Percentiles rank a stretch among this genome's conserved stretches.
These are phyloP conservation scores for Cytospora piceicola DNA, from an alignment of 2,329 filamentous ascomycete genomes.

Conservation along the genomic window DNA sequence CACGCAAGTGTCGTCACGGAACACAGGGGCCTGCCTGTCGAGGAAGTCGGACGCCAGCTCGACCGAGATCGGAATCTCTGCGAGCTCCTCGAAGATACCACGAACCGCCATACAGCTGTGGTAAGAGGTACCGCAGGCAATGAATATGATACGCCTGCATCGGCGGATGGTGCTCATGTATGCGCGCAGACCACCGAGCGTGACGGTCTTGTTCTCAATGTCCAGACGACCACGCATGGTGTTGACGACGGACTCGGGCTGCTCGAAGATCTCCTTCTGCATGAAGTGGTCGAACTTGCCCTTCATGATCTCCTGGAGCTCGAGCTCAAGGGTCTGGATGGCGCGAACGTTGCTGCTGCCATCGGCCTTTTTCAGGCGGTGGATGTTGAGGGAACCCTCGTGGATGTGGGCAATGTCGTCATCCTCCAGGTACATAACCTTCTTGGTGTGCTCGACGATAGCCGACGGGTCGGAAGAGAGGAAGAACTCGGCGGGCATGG, in stretches of 20 bases:
- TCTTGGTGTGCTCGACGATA: constrained; percentile 99
- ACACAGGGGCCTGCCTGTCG: constrained; percentile 93
- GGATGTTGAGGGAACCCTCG: constrained; percentile 98
- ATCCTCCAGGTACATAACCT: constrained; percentile 99
- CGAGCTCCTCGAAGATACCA: constrained; percentile 95
- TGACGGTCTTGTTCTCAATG: constrained; percentile 89
- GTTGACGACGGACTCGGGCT: constrained; percentile 98
- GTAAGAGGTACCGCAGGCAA: constrained; percentile 97
- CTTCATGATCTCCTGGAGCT: constrained; percentile 99
- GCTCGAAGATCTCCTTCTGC: constrained; percentile 99
- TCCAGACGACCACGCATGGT: constrained; percentile 99
- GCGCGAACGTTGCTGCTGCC: constrained; percentile 95
- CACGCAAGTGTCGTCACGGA: constrained; percentile 98
- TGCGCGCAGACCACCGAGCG: constrained; percentile 90
- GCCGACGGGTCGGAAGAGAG: constrained; percentile 97
- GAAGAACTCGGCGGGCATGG: constrained; percentile 99
- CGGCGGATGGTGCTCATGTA: constrained; percentile 97
- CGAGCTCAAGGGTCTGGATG: constrained; percentile 97
- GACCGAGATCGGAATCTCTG: constrained; percentile 95
- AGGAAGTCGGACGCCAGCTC: constrained; percentile 98
- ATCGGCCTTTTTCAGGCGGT: constrained; percentile 95
- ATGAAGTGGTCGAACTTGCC: constrained; percentile 99
- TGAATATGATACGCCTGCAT: constrained; percentile 97
- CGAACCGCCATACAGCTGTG: constrained; percentile 99
- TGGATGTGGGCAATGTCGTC: constrained; percentile 99